A percentile compares a stretch with the other conserved stretches of the same genome.
phyloP scores from a whole-genome alignment of 306 rosid genomes.

The Elaeagnus macrophylla region DNA sequence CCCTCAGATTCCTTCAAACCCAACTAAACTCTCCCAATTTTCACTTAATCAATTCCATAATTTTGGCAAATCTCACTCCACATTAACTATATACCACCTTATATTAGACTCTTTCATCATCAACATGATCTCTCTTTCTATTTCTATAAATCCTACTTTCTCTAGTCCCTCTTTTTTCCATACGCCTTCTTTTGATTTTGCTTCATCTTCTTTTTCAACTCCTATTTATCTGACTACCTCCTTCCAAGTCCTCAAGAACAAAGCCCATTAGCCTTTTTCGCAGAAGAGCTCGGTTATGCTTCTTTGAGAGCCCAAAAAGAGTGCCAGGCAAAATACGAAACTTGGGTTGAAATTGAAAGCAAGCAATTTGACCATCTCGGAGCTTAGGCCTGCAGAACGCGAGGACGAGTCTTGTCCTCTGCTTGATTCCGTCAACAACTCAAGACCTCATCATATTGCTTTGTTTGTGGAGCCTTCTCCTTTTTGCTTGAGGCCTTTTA shows the following conservation, averaged over 20 bases:
- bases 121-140: constrained; percentile 19
- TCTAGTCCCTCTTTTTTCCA: constrained; percentile 40
- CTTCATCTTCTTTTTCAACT: constrained; percentile 11
- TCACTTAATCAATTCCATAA: no score
- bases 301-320: constrained; percentile 7
- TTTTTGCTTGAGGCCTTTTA: constrained; percentile 5
- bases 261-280: constrained; percentile 37
- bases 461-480: constrained; percentile 99
- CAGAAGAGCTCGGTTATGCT: constrained; percentile 16
- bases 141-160: constrained; percentile 62
- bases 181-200: neutral
- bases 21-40: no score
- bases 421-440: constrained; percentile 47
- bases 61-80: no score
- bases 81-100: neutral
- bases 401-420: constrained; percentile 57
- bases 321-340: constrained; percentile 18
- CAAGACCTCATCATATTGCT: constrained; percentile 85
- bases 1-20: no score
- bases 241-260: constrained; percentile 18
- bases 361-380: constrained; percentile 56
- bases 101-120: constrained; percentile 7
- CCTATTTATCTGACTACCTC: constrained; percentile 12
- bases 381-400: constrained; percentile 38
- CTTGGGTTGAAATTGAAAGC: constrained; percentile 25